Evolutionary conservation across 2,329 filamentous ascomycete genomes (phyloP), one percentile per base, ranked within the genome.

Genomic region (Penicillium sp.): DNA sequence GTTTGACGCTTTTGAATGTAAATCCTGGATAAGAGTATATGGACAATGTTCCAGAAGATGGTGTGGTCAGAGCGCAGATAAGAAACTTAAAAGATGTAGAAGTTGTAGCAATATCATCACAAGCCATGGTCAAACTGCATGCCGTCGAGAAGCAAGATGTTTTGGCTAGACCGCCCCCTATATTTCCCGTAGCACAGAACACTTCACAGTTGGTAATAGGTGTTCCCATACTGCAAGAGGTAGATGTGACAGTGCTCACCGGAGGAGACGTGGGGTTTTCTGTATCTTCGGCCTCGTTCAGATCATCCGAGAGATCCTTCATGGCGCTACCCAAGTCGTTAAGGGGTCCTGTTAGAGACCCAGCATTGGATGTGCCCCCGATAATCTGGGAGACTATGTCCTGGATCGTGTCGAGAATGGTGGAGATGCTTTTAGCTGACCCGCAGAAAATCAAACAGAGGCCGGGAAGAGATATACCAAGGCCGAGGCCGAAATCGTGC

Each of bases 391-490:
- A 8, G 20, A 36, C 15, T 3, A 21, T 13, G 3, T 18, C 17
- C 4, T 8, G 1, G 8, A 36, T 8, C 2, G n/a, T 7, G n/a
- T 36, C n/a, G 4, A 29, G 26, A 4, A 13, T 27, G 8, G 39
- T 15, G 10, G 10, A n/a, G 13, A 20, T 18, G 4, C 23, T 15
- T 1, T 24, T 15, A n/a, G 39, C n/a, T n/a, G 39, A 42, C 7
- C 26, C 15, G 17, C 39, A 42, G 39, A 42, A 42, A n/a, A 42
- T 42, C 1, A 42, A 29, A 15, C 39, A 42, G 15, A 42, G 24
- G 2, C 39, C 39, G 13, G 39, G 39, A 13, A 42, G 21, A 4
- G 39, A 42, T 5, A 42, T 27, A 15, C 23, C 39, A 8, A 42
- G 26, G 4, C 24, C 39, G 13, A 27, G 5, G 13, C 39, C 39